phyloP scores from a whole-genome alignment of 176 grass and related monocot genomes.

The Bonia amplexicaulis region DNA sequence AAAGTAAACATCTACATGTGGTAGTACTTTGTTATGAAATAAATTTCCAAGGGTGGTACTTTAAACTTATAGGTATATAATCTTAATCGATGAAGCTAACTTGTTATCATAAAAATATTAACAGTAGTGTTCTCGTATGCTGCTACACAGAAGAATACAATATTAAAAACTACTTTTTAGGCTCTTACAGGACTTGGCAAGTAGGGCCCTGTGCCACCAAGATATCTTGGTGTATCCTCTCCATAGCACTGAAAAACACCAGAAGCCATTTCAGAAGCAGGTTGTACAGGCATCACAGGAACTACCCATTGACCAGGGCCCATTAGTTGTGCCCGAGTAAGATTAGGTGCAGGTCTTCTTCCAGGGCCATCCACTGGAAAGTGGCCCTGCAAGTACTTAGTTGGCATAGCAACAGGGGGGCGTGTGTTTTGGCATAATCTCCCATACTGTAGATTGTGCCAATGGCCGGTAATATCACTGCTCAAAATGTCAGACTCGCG shows the following conservation, averaged over 20 bases:
- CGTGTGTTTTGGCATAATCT: conserved; percentile 40
- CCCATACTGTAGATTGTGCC: conserved; percentile 42
- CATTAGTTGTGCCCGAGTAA: conserved; percentile 33
- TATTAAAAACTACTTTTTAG: background rate
- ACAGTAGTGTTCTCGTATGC: background rate
- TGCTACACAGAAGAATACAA: background rate
- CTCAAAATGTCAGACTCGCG: conserved; percentile 51
- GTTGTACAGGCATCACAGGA: conserved; percentile 41
- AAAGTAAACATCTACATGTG: background rate
- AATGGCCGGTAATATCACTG: conserved; percentile 44
- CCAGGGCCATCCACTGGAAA: conserved; percentile 40
- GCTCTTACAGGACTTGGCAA: conserved; percentile 60
- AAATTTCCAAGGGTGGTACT: background rate
- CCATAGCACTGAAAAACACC: conserved; percentile 21
- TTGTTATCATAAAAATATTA: background rate
- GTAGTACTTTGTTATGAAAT: background rate
- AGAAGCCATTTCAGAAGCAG: conserved; percentile 27
- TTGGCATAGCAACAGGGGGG: conserved; percentile 20
- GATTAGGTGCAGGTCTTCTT: conserved; percentile 30
- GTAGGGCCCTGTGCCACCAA: conserved; percentile 56
- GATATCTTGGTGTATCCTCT: conserved; percentile 50
- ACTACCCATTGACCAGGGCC: conserved; percentile 19
- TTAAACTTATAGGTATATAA: background rate
- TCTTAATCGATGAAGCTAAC: background rate
- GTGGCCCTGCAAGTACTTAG: conserved; percentile 21